Evolutionary conservation across 306 rosid genomes (phyloP).

Genomic region (Sphenostylis stenocarpa): DNA sequence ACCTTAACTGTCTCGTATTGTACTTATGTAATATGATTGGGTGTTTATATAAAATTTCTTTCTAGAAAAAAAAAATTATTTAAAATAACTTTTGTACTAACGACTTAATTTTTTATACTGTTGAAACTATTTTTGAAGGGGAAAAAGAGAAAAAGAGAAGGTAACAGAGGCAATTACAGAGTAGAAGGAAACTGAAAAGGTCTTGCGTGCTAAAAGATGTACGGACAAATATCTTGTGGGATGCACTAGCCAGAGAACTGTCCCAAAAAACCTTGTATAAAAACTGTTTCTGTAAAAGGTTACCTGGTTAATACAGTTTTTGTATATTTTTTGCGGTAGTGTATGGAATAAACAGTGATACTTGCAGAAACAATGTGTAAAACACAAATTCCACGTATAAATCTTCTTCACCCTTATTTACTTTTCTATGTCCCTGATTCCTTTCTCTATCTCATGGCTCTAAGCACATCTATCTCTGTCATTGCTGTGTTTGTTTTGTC

Average conservation of each 20-base stretch:
- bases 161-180: too few species aligned
- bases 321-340: not conserved
- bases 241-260: constrained; percentile 28
- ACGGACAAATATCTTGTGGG: constrained; percentile 27
- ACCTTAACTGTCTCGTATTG: too few species aligned
- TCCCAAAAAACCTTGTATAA: constrained; percentile 20
- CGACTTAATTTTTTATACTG: too few species aligned
- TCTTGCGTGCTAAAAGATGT: constrained; percentile 13
- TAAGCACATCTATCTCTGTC: constrained; percentile 12
- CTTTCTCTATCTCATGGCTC: not conserved
- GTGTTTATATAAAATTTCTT: too few species aligned
- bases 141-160: too few species aligned
- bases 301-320: not conserved
- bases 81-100: too few species aligned
- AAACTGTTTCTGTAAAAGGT: constrained; percentile 20
- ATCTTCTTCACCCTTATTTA: not conserved
- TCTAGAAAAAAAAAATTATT: too few species aligned
- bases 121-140: too few species aligned
- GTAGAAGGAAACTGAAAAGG: too few species aligned
- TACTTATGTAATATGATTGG: too few species aligned
- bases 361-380: not conserved
- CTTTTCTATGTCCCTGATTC: not conserved
- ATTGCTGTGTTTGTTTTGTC: constrained; percentile 15
- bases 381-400: not conserved
- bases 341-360: not conserved